These are phyloP conservation scores for Knufia petricola DNA, from an alignment of 2,329 filamentous ascomycete genomes.

Conservation along the genomic window DNA sequence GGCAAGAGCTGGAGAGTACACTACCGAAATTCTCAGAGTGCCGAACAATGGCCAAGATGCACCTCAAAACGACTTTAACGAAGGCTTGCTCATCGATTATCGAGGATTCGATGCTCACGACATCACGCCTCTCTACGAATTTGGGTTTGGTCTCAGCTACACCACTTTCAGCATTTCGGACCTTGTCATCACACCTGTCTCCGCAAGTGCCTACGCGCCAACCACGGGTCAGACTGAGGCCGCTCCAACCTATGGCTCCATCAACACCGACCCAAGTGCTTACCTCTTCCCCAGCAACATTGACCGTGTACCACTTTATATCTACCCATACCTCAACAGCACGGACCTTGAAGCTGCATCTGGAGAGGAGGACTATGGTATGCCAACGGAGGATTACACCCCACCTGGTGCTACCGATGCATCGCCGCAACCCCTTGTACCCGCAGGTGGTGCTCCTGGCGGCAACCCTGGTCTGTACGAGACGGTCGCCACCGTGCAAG, in stretches of 20 bases:
- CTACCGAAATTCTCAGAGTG: slow-evolving; percentile 46
- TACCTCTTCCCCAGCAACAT: slow-evolving; percentile 49
- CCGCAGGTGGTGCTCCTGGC: slow-evolving; percentile 50
- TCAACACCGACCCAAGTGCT: slow-evolving; percentile 39
- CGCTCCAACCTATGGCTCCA: slow-evolving; percentile 44
- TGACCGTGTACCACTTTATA: slow-evolving; percentile 44
- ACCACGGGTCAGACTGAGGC: slow-evolving; percentile 43
- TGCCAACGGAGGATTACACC: slow-evolving; percentile 39
- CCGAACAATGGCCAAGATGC: slow-evolving; percentile 48
- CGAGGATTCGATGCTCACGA: slow-evolving; percentile 45
- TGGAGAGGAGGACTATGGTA: slow-evolving; percentile 46
- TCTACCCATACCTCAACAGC: slow-evolving; percentile 56
- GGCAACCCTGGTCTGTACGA: slow-evolving; percentile 50
- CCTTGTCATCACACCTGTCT: slow-evolving; percentile 39
- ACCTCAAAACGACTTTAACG: slow-evolving; percentile 51
- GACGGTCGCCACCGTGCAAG: slow-evolving; percentile 39
- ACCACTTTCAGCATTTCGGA: slow-evolving; percentile 55
- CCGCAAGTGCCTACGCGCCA: slow-evolving; percentile 42
- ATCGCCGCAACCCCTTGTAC: slow-evolving; percentile 45
- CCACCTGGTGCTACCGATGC: slow-evolving; percentile 44
- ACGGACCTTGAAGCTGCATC: slow-evolving; percentile 45
- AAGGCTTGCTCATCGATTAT: slow-evolving; percentile 53
- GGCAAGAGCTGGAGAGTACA: slow-evolving; percentile 44
- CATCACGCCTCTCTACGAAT: slow-evolving; percentile 51
- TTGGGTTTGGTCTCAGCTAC: slow-evolving; percentile 53